Evolutionary conservation across 495 filamentous ascomycete genomes (phyloP).

Genomic region (Tuber brumale): DNA sequence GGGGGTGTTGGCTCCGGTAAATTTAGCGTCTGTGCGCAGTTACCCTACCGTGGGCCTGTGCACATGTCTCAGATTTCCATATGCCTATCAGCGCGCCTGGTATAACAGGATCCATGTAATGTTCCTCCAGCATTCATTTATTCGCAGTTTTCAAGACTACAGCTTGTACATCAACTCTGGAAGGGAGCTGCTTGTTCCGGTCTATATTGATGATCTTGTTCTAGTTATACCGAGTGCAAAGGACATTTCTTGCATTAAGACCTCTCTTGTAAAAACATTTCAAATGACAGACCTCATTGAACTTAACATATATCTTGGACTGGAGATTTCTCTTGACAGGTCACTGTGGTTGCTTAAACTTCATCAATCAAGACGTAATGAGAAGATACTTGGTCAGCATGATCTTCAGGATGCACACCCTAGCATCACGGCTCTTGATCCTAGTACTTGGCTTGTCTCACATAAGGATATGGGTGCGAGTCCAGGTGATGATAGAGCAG

Average conservation of each 20-base stretch:
- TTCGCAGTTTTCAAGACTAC: background rate
- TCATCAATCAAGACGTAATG: background rate
- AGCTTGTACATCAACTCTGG: background rate
- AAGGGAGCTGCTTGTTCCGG: accelerated
- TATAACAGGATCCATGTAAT: background rate
- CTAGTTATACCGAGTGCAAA: background rate
- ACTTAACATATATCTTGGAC: background rate
- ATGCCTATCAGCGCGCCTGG: background rate
- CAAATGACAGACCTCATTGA: background rate
- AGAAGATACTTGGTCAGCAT: background rate
- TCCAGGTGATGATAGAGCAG: too few relatives aligned
- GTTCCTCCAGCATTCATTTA: background rate
- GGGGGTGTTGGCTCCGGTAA: too few relatives aligned
- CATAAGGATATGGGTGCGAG: too few relatives aligned
- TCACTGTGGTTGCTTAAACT: accelerated
- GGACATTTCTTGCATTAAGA: background rate
- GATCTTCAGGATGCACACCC: background rate
- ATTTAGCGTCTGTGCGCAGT: too few relatives aligned
- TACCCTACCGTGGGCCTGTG: too few relatives aligned
- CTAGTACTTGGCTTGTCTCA: too few relatives aligned
- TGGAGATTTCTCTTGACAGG: background rate
- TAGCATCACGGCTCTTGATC: background rate
- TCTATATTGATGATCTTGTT: background rate
- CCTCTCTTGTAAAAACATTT: accelerated
- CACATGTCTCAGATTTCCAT: too few relatives aligned